These are phyloP conservation scores for Artemisia tridentata DNA, from an alignment of 129 eudicot genomes.

Conservation along the genomic window DNA sequence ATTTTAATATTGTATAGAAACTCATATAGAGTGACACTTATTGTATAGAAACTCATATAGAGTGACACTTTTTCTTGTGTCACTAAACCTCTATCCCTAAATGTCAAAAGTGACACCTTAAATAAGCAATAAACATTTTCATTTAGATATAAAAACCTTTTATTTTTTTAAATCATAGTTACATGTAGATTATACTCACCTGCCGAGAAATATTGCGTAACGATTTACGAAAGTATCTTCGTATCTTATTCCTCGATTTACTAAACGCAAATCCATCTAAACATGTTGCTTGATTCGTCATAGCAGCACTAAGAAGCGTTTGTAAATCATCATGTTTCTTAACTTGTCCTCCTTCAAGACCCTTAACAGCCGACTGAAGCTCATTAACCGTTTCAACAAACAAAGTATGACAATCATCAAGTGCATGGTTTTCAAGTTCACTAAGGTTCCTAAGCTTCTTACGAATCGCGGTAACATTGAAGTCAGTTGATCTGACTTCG, in stretches of 20 bases:
- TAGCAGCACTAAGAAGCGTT: conserved; percentile 34
- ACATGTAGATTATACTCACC: conserved; percentile 5
- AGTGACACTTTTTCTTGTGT: no score
- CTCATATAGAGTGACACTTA: no score
- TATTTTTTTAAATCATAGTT: neutral
- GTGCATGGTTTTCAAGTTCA: conserved; percentile 59
- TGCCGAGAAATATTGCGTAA: conserved; percentile 51
- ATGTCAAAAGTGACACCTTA: no score
- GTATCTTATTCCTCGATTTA: conserved; percentile 40
- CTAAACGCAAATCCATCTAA: conserved; percentile 33
- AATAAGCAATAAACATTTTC: no score
- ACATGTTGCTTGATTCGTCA: conserved; percentile 42
- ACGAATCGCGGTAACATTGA: conserved; percentile 56
- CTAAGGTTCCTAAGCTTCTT: conserved; percentile 34
- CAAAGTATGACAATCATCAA: conserved; percentile 74
- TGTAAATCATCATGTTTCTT: conserved; percentile 11
- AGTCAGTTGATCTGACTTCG: conserved; percentile 48
- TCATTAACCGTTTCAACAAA: conserved; percentile 45
- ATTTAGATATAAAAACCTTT: neutral
- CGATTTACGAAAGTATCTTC: conserved; percentile 42
- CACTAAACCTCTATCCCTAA: no score
- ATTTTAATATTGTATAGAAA: no score
- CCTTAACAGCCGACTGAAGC: conserved; percentile 41
- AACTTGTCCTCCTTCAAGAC: conserved; percentile 30
- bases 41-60: no score